phyloP scores from a whole-genome alignment of 2,329 filamentous ascomycete species.

The Diplocarpon rosae region DNA sequence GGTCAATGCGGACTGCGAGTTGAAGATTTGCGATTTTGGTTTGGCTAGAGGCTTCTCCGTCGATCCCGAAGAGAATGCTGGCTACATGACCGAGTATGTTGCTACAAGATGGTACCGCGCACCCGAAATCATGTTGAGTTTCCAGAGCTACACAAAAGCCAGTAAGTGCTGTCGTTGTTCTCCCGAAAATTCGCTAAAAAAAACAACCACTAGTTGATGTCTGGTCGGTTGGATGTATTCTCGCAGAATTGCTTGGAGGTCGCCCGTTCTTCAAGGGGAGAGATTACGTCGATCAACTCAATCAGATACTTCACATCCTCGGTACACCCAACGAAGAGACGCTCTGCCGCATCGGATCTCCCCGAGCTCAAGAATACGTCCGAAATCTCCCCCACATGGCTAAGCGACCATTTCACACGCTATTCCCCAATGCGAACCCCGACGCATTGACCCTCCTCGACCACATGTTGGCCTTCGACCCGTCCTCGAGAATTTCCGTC shows the following conservation, averaged over 20 bases:
- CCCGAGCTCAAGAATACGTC: constrained; percentile 94
- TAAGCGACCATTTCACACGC: constrained; percentile 76
- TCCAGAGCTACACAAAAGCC: constrained; percentile 99
- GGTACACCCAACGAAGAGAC: constrained; percentile 96
- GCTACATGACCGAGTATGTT: constrained; percentile 99
- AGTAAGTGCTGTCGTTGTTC: constrained; percentile 52
- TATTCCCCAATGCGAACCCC: constrained; percentile 92
- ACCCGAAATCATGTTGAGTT: constrained; percentile 98
- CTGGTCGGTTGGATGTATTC: constrained; percentile 97
- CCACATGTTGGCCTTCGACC: constrained; percentile 95
- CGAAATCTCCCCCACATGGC: constrained; percentile 92
- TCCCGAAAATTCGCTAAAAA: constrained; percentile 5
- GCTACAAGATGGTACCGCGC: constrained; percentile 98
- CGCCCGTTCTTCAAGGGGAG: constrained; percentile 98
- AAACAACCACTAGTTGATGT: constrained; percentile 65
- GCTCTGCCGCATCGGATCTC: constrained; percentile 83
- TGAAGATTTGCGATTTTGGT: constrained; percentile 98
- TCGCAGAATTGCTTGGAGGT: constrained; percentile 89
- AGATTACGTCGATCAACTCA: constrained; percentile 98
- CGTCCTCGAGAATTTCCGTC: constrained; percentile 82
- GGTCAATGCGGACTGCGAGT: constrained; percentile 96
- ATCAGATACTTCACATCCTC: constrained; percentile 97
- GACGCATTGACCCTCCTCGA: constrained; percentile 92
- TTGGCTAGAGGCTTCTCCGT: constrained; percentile 93
- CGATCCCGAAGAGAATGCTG: constrained; percentile 94